Evolutionary conservation across 2,329 filamentous ascomycete genomes (phyloP).

Genomic region (Fonsecaea pedrosoi): DNA sequence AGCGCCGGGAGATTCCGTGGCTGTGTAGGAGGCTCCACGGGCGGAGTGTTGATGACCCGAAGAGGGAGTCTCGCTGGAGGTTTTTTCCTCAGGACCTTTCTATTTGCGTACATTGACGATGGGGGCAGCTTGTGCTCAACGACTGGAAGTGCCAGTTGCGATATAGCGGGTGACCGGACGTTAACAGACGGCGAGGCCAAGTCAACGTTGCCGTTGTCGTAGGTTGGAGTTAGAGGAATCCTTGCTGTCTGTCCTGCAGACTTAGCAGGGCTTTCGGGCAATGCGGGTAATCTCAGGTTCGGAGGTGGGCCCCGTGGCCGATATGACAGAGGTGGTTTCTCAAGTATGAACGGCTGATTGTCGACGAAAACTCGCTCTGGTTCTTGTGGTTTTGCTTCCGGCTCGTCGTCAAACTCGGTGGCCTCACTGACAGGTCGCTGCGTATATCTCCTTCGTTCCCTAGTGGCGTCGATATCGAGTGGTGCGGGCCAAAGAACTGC

Average conservation of each 20-base stretch:
- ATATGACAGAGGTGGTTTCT: slow-evolving; percentile 24
- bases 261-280: slow-evolving; percentile 32
- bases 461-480: slow-evolving; percentile 37
- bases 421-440: slow-evolving; percentile 42
- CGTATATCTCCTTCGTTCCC: slow-evolving; percentile 27
- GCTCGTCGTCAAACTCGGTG: slow-evolving; percentile 51
- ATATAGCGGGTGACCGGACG: slow-evolving; percentile 14
- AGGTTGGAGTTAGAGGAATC: slow-evolving; percentile 41
- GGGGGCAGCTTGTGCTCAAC: slow-evolving; percentile 33
- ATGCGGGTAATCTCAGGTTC: slow-evolving; percentile 24
- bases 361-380: slow-evolving; percentile 31
- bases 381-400: slow-evolving; percentile 14
- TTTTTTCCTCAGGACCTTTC: slow-evolving; percentile 28
- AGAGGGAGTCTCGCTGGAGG: slow-evolving; percentile 26
- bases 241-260: slow-evolving; percentile 47
- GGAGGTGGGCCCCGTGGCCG: slow-evolving; percentile 25
- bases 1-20: slow-evolving; percentile 22
- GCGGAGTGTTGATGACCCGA: slow-evolving; percentile 10
- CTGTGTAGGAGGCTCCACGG: slow-evolving; percentile 18
- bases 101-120: slow-evolving; percentile 32
- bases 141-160: slow-evolving; percentile 9
- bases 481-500: slow-evolving; percentile 49
- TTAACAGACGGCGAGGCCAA: slow-evolving; percentile 17
- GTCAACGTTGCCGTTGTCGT: slow-evolving; percentile 39
- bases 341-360: slow-evolving; percentile 33